A percentile compares a stretch with the other conserved stretches of the same genome.
phyloP scores from a whole-genome alignment of 2,329 filamentous ascomycete genomes.

The Cladosporium sp. region DNA sequence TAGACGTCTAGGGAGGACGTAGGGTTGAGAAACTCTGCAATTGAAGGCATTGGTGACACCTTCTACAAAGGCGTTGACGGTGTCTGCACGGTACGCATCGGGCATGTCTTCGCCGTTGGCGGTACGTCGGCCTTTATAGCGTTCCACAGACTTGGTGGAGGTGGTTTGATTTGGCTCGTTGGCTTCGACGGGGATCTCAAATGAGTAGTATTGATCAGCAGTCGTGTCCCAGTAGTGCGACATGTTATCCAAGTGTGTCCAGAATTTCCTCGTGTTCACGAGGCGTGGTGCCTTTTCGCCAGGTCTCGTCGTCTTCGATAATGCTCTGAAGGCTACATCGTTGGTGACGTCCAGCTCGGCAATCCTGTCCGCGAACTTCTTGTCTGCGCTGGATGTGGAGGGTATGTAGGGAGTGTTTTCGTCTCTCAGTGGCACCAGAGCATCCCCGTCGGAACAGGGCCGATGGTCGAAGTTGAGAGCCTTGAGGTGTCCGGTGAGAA shows the following conservation, averaged over 20 bases:
- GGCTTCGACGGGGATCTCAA: conserved; percentile 17
- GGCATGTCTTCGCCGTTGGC: conserved; percentile 57
- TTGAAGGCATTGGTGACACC: conserved; percentile 56
- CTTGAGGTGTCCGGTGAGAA: conserved; percentile 36
- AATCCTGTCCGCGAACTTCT: conserved; percentile 46
- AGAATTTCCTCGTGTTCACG: conserved; percentile 58
- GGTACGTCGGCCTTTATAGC: conserved; percentile 57
- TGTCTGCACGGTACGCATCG: conserved; percentile 53
- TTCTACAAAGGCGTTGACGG: conserved; percentile 54
- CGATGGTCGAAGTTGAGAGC: conserved; percentile 43
- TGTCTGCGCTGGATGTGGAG: conserved; percentile 34
- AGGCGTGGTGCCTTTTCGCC: conserved; percentile 47
- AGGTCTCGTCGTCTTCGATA: conserved; percentile 46
- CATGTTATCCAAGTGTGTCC: conserved; percentile 55
- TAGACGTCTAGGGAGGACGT: conserved; percentile 39
- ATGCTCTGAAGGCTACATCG: conserved; percentile 54
- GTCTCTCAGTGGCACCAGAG: conserved; percentile 12
- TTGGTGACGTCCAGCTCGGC: conserved; percentile 53
- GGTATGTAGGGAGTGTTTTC: conserved; percentile 37
- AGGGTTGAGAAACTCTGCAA: conserved; percentile 36
- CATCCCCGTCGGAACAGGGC: conserved; percentile 25
- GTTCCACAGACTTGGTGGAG: conserved; percentile 5
- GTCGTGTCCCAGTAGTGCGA: conserved; percentile 61
- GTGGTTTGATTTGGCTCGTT: neutral
- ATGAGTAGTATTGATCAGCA: conserved; percentile 51